phyloP scores from a whole-genome alignment of 2,329 filamentous ascomycete genomes.

The Clonostachys solani region DNA sequence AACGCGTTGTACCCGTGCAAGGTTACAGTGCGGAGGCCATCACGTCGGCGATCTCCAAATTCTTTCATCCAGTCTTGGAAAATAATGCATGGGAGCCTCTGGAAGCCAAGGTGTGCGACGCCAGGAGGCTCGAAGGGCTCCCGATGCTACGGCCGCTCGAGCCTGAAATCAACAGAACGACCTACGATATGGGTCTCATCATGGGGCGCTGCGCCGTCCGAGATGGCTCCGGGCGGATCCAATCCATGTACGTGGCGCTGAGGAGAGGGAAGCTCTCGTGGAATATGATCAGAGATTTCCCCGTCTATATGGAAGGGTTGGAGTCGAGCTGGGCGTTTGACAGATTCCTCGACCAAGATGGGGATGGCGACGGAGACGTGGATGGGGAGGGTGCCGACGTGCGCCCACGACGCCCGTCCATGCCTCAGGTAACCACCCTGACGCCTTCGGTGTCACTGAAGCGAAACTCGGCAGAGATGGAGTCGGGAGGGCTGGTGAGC shows the following conservation, averaged over 20 bases:
- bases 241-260: conserved; percentile 58
- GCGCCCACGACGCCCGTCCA: too few species aligned
- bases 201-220: conserved; percentile 50
- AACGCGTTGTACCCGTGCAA: conserved; percentile 50
- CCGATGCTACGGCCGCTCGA: conserved; percentile 56
- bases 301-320: conserved; percentile 44
- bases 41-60: conserved; percentile 36
- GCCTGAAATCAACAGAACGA: conserved; percentile 27
- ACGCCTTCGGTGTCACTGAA: neutral
- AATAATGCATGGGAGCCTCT: conserved; percentile 52
- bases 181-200: conserved; percentile 48
- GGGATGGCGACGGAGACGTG: too few species aligned
- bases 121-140: conserved; percentile 46
- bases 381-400: too few species aligned
- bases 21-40: conserved; percentile 46
- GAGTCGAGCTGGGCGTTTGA: conserved; percentile 53
- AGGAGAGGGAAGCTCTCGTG: conserved; percentile 49
- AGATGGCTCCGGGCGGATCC: conserved; percentile 48
- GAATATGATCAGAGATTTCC: conserved; percentile 43
- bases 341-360: conserved; percentile 35
- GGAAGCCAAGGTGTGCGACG: conserved; percentile 55
- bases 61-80: conserved; percentile 44
- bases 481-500: neutral
- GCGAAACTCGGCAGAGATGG: neutral
- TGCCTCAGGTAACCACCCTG: too few species aligned